Percentiles rank a stretch among this genome's conserved stretches.
Conservation (phyloP, 1,284 basidiomycete genomes). For the Puccinia triticina region DNA sequence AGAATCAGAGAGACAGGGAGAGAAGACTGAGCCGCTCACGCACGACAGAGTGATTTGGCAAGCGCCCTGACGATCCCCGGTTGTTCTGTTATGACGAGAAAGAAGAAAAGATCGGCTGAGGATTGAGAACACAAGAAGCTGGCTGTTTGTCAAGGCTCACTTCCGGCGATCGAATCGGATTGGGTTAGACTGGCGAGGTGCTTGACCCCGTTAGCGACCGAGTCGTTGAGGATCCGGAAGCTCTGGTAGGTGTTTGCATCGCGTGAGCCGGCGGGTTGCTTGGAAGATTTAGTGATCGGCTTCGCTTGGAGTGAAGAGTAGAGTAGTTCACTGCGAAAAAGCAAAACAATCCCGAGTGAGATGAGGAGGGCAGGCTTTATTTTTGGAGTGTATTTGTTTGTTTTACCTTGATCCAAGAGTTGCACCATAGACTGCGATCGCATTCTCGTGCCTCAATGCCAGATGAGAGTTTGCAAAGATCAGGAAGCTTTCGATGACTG, state of each 20-base stretch:
- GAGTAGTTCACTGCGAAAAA: constrained; percentile 68
- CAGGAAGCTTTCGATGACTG: constrained; percentile 66
- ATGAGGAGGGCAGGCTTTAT: too few species aligned
- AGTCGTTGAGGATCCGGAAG: constrained; percentile 67
- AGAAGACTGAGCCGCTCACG: constrained; percentile 62
- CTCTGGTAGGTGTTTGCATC: constrained; percentile 81
- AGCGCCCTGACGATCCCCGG: constrained; percentile 81
- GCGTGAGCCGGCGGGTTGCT: constrained; percentile 56
- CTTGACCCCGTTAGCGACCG: constrained; percentile 71
- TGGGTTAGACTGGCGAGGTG: constrained; percentile 67
- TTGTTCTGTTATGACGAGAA: constrained; percentile 58
- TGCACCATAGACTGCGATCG: constrained; percentile 86
- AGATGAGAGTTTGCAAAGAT: constrained; percentile 91
- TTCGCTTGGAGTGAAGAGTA: constrained; percentile 69
- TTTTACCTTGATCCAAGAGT: constrained; percentile 78
- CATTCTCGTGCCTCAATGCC: constrained; percentile 86
- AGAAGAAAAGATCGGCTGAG: not conserved
- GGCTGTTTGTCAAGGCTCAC: constrained; percentile 6
- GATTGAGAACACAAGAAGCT: constrained; percentile 56
- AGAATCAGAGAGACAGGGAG: constrained; percentile 19
- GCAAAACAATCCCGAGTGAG: too few species aligned
- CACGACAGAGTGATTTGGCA: constrained; percentile 82
- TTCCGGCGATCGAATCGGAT: constrained; percentile 65
- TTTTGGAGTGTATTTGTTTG: too few species aligned
- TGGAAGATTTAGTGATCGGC: constrained; percentile 32